Evolutionary conservation across 805 yeast species (phyloP).

Genomic region (Saccharomycopsis babjevae): DNA sequence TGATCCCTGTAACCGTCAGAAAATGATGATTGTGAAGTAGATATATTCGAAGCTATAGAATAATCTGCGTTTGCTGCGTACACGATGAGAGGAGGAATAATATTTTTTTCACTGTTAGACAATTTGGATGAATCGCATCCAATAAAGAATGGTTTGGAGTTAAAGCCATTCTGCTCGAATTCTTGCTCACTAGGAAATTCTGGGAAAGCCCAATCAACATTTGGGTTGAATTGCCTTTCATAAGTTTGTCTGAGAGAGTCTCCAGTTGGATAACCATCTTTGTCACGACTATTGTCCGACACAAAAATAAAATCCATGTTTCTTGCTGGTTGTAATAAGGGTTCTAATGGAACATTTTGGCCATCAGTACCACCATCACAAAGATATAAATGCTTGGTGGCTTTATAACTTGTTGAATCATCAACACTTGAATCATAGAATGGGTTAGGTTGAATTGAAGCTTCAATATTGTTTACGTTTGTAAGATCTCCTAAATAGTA

Average conservation of each 20-base stretch:
- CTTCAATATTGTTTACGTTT: slow-evolving; percentile 45
- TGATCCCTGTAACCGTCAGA: slow-evolving; percentile 42
- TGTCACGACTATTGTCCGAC: slow-evolving; percentile 36
- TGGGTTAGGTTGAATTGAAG: slow-evolving; percentile 35
- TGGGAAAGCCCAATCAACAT: slow-evolving; percentile 58
- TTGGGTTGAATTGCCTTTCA: slow-evolving; percentile 20
- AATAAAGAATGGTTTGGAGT: slow-evolving; percentile 65
- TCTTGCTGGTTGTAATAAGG: slow-evolving; percentile 44
- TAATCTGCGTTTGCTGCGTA: slow-evolving; percentile 66
- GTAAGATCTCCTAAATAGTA: background rate
- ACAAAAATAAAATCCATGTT: slow-evolving; percentile 47
- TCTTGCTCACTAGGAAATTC: slow-evolving; percentile 57
- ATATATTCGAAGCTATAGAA: slow-evolving; percentile 56
- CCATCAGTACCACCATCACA: slow-evolving; percentile 57
- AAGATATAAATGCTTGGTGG: slow-evolving; percentile 23
- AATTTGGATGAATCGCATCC: slow-evolving; percentile 67
- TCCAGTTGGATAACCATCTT: slow-evolving; percentile 20
- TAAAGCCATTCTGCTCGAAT: slow-evolving; percentile 48
- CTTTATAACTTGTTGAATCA: slow-evolving; percentile 20
- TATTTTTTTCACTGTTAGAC: slow-evolving; percentile 37
- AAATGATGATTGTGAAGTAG: slow-evolving; percentile 59
- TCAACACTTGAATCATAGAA: slow-evolving; percentile 27
- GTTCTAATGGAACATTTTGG: slow-evolving; percentile 46
- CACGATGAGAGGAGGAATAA: slow-evolving; percentile 65
- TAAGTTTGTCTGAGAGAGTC: slow-evolving; percentile 9